These are phyloP conservation scores for Corylus americana DNA, from an alignment of 306 rosid species.

Conservation along the genomic window DNA sequence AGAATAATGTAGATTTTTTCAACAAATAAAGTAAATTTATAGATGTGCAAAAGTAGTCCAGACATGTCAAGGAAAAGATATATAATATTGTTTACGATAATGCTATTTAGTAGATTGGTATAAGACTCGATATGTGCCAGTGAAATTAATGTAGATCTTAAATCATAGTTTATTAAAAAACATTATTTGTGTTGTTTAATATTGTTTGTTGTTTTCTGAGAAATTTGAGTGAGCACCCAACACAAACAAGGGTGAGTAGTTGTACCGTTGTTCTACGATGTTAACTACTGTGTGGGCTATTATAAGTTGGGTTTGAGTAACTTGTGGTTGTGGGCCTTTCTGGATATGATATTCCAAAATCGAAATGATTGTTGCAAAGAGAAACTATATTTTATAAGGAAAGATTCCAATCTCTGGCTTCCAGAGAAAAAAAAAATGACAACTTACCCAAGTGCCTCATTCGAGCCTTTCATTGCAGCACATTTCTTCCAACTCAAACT, in stretches of 20 bases:
- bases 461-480: background rate
- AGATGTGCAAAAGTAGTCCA: slow-evolving; percentile 28
- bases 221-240: slow-evolving; percentile 37
- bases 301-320: slow-evolving; percentile 27
- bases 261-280: slow-evolving; percentile 9
- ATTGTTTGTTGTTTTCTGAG: background rate
- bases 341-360: slow-evolving; percentile 34
- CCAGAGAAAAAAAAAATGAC: background rate
- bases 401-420: slow-evolving; percentile 28
- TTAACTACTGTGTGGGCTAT: slow-evolving; percentile 26
- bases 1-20: too few relatives aligned
- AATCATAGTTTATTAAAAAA: too few relatives aligned
- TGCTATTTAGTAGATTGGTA: too few relatives aligned
- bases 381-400: slow-evolving; percentile 19
- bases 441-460: background rate
- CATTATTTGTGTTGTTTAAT: background rate
- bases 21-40: slow-evolving; percentile 11
- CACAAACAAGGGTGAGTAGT: slow-evolving; percentile 31
- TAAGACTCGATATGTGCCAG: too few relatives aligned
- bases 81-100: slow-evolving; percentile 11
- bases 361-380: slow-evolving; percentile 47
- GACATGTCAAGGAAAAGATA: slow-evolving; percentile 30
- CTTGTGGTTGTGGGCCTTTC: slow-evolving; percentile 15
- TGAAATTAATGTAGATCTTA: too few relatives aligned
- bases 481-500: background rate